Evolutionary conservation across 2,329 filamentous ascomycete species (phyloP).

Genomic region (Pseudogymnoascus sp.): DNA sequence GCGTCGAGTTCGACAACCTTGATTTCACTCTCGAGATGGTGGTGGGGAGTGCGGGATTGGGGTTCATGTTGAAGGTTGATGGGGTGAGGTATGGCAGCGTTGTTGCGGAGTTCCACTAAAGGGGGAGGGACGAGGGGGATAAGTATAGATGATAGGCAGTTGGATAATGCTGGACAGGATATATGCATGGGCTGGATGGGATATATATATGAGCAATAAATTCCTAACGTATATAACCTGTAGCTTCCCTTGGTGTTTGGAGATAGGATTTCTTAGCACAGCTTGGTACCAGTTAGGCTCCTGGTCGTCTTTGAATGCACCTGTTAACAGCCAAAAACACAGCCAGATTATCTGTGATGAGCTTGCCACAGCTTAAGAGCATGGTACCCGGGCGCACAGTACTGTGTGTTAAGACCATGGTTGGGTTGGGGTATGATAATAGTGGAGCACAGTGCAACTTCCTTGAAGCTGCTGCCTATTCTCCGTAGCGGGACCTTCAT

Average conservation of each 20-base stretch:
- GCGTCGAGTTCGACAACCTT: conserved; percentile 73
- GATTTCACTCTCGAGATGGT: conserved; percentile 80
- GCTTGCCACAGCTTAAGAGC: not conserved
- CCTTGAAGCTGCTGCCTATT: conserved; percentile 1
- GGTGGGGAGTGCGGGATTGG: conserved; percentile 67
- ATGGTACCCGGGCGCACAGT: not conserved
- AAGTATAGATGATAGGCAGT: not conserved
- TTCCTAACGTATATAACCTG: not conserved
- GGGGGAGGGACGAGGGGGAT: not conserved
- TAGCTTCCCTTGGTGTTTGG: not conserved
- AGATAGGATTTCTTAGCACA: not conserved
- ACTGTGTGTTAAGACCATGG: not conserved
- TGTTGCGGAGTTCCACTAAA: conserved; percentile 67
- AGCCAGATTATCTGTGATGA: not conserved
- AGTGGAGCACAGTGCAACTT: not conserved
- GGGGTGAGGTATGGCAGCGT: conserved; percentile 70
- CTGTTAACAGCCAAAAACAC: not conserved
- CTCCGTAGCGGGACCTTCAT: not conserved
- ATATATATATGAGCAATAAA: conserved; percentile 2
- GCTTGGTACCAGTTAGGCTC: not conserved
- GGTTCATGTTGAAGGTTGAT: conserved; percentile 73
- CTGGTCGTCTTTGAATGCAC: not conserved
- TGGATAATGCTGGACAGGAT: not conserved
- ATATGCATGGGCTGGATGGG: not conserved
- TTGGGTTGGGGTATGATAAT: not conserved